Evolutionary conservation across 305 asterid species (phyloP), one percentile per base, ranked within the genome.

Genomic region (Vinca major): DNA sequence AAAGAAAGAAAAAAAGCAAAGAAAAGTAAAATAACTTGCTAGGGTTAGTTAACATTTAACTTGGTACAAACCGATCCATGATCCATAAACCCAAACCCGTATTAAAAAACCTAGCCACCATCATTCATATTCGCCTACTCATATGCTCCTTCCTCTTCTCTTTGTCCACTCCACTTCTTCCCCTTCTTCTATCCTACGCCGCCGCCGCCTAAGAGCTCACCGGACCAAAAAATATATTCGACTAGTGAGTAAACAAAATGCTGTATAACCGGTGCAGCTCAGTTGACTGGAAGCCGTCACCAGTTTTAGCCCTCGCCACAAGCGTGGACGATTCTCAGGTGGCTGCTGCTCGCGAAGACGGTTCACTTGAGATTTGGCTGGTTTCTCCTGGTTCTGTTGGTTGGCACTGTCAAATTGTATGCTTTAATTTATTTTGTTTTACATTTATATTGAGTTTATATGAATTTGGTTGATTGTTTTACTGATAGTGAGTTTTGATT

Each of bases 381-480:
- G 99, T 91, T 55, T 86, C 96, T 45, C 99, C 97, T 63, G 99
- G 98, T 72, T 88, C 99, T 73, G 95, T 91, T 11, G 96, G 97
- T 79, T 94, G 98, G 99, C 98, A 94, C 92, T 86, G 95, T 83
- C 97, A 85, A 85, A 91, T 94, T 12, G 99, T 94, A 89, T 65
- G 87, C 74, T 57, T 52, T 60, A 52, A 53, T 67, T n/a, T 45
- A 44, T 5, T 44, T 40, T 71, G 0, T 19, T 36, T 4, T 8
- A 40, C 3, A 82, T n/a, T n/a, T n/a, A n/a, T 54, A 55, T 3
- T 43, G 3, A 37, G 7, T 8, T 48, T 47, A 53, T 12, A 21
- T 0, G 11, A 3, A 13, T 13, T 58, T 10, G 37, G n/a, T 41
- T 17, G 2, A 0, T 61, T 16, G 7, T 2, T 10, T 10, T 45